Percentiles rank a stretch among this genome's conserved stretches.
phyloP scores from a whole-genome alignment of 805 yeast species.

The Candida maltosa region DNA sequence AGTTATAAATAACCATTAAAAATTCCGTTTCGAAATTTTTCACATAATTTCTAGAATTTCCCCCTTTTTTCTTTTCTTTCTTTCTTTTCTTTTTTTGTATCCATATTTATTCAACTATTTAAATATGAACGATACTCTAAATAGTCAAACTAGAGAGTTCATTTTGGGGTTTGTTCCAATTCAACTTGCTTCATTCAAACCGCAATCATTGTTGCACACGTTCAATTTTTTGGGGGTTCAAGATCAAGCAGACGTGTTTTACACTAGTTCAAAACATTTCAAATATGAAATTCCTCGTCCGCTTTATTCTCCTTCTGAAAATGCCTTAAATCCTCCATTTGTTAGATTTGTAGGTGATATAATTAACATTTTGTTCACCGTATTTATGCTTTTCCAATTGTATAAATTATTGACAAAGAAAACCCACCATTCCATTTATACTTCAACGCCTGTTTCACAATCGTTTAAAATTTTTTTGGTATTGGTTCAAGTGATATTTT shows the following conservation, averaged over 20 bases:
- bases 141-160: neutral
- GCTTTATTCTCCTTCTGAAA: constrained; percentile 18
- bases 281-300: constrained; percentile 12
- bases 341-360: constrained; percentile 12
- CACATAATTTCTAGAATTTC: neutral
- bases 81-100: neutral
- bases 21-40: too few relatives aligned
- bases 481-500: constrained; percentile 12
- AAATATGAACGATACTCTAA: constrained; percentile 1
- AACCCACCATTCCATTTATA: constrained; percentile 12
- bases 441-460: constrained; percentile 9
- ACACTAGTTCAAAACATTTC: neutral
- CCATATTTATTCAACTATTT: neutral
- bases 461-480: constrained; percentile 14
- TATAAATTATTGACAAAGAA: constrained; percentile 9
- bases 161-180: constrained; percentile 2
- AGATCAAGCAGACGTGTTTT: neutral
- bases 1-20: too few relatives aligned
- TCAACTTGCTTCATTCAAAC: constrained; percentile 6
- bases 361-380: constrained; percentile 6
- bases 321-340: constrained; percentile 30
- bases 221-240: constrained; percentile 4
- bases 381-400: constrained; percentile 12
- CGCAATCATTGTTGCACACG: constrained; percentile 4
- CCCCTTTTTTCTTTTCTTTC: neutral